Conservation (phyloP, 805 yeast species). For the Teunomyces barrocoloradensis region DNA sequence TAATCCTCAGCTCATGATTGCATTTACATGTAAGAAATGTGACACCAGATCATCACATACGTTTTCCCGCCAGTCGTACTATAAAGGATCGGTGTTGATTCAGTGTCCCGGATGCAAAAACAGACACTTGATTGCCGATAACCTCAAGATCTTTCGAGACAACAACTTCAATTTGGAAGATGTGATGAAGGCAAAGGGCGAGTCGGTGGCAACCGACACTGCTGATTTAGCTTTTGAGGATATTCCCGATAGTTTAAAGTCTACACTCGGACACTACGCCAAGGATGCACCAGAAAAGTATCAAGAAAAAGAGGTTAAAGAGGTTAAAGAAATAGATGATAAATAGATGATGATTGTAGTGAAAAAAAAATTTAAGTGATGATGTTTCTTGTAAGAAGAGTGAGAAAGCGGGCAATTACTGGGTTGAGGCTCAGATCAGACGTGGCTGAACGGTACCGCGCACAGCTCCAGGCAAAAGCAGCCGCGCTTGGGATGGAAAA, state of each 20-base stretch:
- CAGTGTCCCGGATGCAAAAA: slow-evolving; percentile 90
- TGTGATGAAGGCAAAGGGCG: slow-evolving; percentile 72
- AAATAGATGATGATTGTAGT: background rate
- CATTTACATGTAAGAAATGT: slow-evolving; percentile 91
- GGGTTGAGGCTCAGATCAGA: background rate
- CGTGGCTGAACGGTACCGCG: slow-evolving; percentile 20
- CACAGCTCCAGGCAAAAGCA: slow-evolving; percentile 36
- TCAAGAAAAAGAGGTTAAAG: slow-evolving; percentile 11
- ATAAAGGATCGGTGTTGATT: slow-evolving; percentile 79
- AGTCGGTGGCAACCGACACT: slow-evolving; percentile 59
- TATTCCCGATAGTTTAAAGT: slow-evolving; percentile 55
- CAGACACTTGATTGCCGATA: slow-evolving; percentile 87
- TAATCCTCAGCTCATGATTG: slow-evolving; percentile 78
- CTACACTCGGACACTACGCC: slow-evolving; percentile 61
- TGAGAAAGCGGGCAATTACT: no score
- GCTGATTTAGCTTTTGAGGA: slow-evolving; percentile 71
- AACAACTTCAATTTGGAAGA: slow-evolving; percentile 75
- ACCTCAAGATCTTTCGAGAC: slow-evolving; percentile 71
- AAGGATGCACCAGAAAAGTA: slow-evolving; percentile 59
- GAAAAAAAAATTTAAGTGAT: background rate
- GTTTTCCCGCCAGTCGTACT: slow-evolving; percentile 91
- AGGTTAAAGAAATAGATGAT: slow-evolving; percentile 6
- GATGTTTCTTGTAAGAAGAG: background rate
- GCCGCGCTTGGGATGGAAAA: slow-evolving; percentile 31
- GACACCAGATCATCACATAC: slow-evolving; percentile 79